phyloP scores from a whole-genome alignment of 805 yeast genomes.

The Kluyveromyces dobzhanskii region DNA sequence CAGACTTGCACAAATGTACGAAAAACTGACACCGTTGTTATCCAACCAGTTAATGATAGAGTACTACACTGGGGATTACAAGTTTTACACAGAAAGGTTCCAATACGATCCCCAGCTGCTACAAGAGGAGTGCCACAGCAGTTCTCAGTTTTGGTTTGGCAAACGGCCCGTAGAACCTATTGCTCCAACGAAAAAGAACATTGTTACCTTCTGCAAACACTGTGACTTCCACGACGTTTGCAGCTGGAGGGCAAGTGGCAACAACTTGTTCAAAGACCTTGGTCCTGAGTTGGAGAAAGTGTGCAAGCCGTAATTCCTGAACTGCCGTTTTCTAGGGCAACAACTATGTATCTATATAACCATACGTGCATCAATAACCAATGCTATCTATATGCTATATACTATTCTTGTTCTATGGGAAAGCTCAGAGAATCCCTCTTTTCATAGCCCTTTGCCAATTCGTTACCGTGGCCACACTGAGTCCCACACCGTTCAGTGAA shows the following conservation, averaged over 20 bases:
- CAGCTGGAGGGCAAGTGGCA: conserved; percentile 30
- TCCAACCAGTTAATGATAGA: conserved; percentile 38
- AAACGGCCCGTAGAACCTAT: conserved; percentile 40
- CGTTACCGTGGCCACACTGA: no score
- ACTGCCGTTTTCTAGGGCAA: no score
- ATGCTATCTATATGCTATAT: no score
- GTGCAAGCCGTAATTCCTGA: background rate
- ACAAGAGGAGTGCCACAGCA: conserved; percentile 23
- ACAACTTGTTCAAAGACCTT: conserved; percentile 9
- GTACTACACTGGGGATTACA: conserved; percentile 39
- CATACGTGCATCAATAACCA: no score
- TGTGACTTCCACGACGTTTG: conserved; percentile 47
- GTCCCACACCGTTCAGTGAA: no score
- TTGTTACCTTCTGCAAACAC: conserved; percentile 37
- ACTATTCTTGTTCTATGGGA: no score
- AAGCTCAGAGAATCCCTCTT: no score
- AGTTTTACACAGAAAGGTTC: conserved; percentile 36
- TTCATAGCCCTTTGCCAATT: no score
- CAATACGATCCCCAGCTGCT: conserved; percentile 30
- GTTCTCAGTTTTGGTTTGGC: conserved; percentile 54
- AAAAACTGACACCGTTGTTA: conserved; percentile 22
- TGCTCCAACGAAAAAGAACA: conserved; percentile 27
- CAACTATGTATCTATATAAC: no score
- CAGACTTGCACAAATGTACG: conserved; percentile 40
- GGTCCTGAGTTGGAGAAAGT: conserved; percentile 11